phyloP scores from a whole-genome alignment of 1,284 basidiomycete species.

The Vanrija pseudolonga region DNA sequence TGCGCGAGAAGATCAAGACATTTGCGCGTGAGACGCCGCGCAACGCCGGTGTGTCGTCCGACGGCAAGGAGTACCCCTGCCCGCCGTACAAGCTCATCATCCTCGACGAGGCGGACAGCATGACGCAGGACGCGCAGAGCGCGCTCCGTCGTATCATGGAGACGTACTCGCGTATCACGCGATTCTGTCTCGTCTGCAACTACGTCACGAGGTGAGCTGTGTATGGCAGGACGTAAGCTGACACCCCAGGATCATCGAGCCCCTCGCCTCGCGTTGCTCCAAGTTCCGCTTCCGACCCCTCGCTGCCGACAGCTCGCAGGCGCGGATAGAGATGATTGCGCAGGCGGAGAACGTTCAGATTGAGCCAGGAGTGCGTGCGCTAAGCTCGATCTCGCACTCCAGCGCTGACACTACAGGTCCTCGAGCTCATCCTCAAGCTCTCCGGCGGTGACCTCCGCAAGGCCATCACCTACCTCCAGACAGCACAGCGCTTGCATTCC shows the following conservation, averaged over 20 bases:
- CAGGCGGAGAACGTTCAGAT: slow-evolving; percentile 53
- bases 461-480: slow-evolving; percentile 98
- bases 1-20: slow-evolving; percentile 97
- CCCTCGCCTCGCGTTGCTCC: slow-evolving; percentile 95
- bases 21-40: slow-evolving; percentile 94
- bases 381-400: background rate
- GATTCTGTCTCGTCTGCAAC: slow-evolving; percentile 98
- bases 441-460: slow-evolving; percentile 93
- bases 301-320: slow-evolving; percentile 69
- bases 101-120: slow-evolving; percentile 97
- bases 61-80: slow-evolving; percentile 84
- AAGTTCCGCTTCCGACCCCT: slow-evolving; percentile 98
- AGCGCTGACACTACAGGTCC: slow-evolving; percentile 26
- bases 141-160: slow-evolving; percentile 98
- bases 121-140: slow-evolving; percentile 99
- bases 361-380: slow-evolving; percentile 47
- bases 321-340: slow-evolving; percentile 78
- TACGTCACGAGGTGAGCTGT: slow-evolving; percentile 84
- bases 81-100: slow-evolving; percentile 99
- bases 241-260: slow-evolving; percentile 84
- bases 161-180: slow-evolving; percentile 90
- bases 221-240: background rate
- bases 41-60: slow-evolving; percentile 62
- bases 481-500: slow-evolving; percentile 76
- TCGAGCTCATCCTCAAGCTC: slow-evolving; percentile 47